Percentiles rank a stretch among this genome's conserved stretches.
Evolutionary conservation across 495 filamentous ascomycete species (phyloP).

Genomic region (Aspergillus hancockii): DNA sequence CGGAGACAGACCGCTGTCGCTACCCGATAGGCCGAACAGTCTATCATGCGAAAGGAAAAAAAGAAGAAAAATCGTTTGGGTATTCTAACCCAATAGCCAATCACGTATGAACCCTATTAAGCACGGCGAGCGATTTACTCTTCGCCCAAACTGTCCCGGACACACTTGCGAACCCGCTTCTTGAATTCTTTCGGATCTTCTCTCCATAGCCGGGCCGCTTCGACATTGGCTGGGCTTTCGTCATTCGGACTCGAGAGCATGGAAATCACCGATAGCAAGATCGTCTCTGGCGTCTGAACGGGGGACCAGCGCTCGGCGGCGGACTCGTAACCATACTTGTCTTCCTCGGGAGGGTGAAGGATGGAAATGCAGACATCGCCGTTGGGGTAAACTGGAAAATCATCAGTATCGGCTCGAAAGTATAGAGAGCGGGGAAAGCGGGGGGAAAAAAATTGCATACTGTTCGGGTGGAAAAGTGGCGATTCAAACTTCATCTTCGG

Average conservation of each 20-base stretch:
- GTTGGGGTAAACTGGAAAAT: slow-evolving; percentile 67
- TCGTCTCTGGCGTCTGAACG: slow-evolving; percentile 96
- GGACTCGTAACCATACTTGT: slow-evolving; percentile 91
- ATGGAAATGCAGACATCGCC: slow-evolving; percentile 97
- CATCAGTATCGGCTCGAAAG: neutral
- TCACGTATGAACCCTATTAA: neutral
- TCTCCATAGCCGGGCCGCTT: slow-evolving; percentile 84
- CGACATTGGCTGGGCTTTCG: slow-evolving; percentile 93
- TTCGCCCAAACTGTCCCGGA: slow-evolving; percentile 82
- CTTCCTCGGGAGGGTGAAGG: slow-evolving; percentile 93
- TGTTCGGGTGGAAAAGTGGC: slow-evolving; percentile 94
- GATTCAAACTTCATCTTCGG: slow-evolving; percentile 89
- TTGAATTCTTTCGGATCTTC: slow-evolving; percentile 82
- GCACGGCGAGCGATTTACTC: slow-evolving; percentile 41
- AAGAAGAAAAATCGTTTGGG: neutral
- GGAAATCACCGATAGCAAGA: slow-evolving; percentile 87
- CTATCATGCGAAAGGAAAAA: slow-evolving; percentile 8
- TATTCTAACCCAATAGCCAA: slow-evolving; percentile 10
- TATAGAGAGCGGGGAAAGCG: neutral
- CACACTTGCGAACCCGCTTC: slow-evolving; percentile 72
- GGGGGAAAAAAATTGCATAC: slow-evolving; percentile 37
- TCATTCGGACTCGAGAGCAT: slow-evolving; percentile 93
- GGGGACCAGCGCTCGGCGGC: slow-evolving; percentile 94
- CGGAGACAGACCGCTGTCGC: neutral
- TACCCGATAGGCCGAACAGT: neutral